Base-by-base conservation (phyloP, 2,329 filamentous ascomycete species). In the Aspergillus fijiensis region DNA sequence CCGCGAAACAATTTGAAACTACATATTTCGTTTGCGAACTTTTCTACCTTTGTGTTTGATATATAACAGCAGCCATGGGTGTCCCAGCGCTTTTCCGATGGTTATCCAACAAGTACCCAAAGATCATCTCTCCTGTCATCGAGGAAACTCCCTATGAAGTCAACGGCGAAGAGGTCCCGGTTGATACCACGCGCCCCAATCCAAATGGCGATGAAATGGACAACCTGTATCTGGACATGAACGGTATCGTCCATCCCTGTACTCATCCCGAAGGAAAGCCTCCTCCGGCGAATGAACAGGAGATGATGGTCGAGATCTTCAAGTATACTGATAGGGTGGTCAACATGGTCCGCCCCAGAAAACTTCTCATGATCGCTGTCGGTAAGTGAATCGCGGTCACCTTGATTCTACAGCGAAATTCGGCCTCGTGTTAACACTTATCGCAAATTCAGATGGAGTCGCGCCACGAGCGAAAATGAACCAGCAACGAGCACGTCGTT, bases 231-330 rank as follows among this genome's bases (percentile, higher is more conserved):
- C 86, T 99, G 64, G 95, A 99, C 72, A 98, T 99, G 94, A 99
- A 99, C 77, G 96, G 95, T 74, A 99, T 99, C 67, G 95, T 99
- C 42, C 95, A 99, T 81, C 96, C 96, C 33, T 99, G 95, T 80
- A 96, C 94, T 51, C 95, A 99, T 79, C 95, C 95, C 0, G 95
- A 99, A 76, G 94, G 98, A 72, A 87, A 87, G 64, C 92, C 95
- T 2, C 87, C 95, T 4, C 95, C 95, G 11, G 90, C 89, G 71
- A 94, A 95, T 62, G 95, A 99, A 80, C 92, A 96, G 75, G 95
- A 98, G 79, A 99, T 99, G 95, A 99, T 99, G 95, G 76, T 97
- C 69, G 96, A 96, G 73, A 88, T 99, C 63, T 99, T 99, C 82
- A 91, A 89, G 73, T 99, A 99, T 78, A 99, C 95, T n/a, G 93